Evolutionary conservation across 257 asterid genomes (phyloP).

Genomic region (Solanum arcanum): DNA sequence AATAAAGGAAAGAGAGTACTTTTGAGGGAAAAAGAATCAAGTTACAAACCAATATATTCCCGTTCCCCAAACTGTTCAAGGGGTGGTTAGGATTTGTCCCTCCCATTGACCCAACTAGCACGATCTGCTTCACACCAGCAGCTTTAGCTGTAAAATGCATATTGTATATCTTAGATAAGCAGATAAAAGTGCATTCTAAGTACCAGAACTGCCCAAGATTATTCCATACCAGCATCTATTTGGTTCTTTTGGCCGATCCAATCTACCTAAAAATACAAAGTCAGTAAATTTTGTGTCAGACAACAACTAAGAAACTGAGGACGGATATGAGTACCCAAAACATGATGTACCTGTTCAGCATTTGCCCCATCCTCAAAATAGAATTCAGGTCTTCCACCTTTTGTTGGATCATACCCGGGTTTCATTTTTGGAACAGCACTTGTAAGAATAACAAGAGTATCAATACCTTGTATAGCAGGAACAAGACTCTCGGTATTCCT

Average conservation of each 20-base stretch:
- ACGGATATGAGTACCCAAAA: not conserved
- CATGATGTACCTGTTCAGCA: constrained; percentile 64
- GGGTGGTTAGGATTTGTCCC: constrained; percentile 72
- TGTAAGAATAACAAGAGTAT: constrained; percentile 78
- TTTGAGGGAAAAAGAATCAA: not conserved
- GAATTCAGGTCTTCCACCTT: constrained; percentile 87
- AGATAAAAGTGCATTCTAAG: not conserved
- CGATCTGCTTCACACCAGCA: constrained; percentile 92
- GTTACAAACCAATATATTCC: constrained; percentile 74
- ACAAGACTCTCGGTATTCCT: constrained; percentile 43
- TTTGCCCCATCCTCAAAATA: constrained; percentile 70
- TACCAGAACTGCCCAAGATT: not conserved
- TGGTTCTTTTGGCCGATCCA: constrained; percentile 97
- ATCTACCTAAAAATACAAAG: constrained; percentile 47
- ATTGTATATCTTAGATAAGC: not conserved
- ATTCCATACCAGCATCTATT: constrained; percentile 65
- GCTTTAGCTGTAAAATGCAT: constrained; percentile 61
- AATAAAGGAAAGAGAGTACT: not conserved
- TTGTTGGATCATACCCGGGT: constrained; percentile 73
- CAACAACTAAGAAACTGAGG: not conserved
- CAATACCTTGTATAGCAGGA: constrained; percentile 62
- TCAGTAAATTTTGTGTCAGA: not conserved
- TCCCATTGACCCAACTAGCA: constrained; percentile 97
- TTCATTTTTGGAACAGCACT: constrained; percentile 94
- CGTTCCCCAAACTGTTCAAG: constrained; percentile 73